Percentiles rank a stretch among this genome's conserved stretches.
Conservation (phyloP, 1,139 yeast genomes). For the Yamadazyma epiphylla region DNA sequence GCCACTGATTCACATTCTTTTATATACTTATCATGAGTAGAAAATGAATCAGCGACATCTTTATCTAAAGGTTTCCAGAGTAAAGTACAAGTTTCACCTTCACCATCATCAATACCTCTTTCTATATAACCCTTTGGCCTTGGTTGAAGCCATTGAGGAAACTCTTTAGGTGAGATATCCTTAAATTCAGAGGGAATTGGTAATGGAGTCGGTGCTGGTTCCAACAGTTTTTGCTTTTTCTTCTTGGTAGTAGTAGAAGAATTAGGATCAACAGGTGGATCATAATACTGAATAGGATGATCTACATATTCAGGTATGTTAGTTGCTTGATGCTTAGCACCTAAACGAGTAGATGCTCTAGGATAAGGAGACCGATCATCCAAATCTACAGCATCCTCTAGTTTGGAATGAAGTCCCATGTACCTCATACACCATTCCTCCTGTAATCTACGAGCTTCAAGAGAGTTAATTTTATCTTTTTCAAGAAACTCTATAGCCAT, state of each 20-base stretch:
- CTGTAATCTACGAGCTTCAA: constrained; percentile 44
- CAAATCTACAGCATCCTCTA: constrained; percentile 76
- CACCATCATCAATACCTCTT: constrained; percentile 70
- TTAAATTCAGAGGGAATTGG: constrained; percentile 47
- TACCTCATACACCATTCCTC: constrained; percentile 85
- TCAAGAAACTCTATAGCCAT: constrained; percentile 53
- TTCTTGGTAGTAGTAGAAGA: constrained; percentile 13
- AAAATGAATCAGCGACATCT: constrained; percentile 27
- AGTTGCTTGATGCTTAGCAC: constrained; percentile 70
- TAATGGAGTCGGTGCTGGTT: constrained; percentile 18
- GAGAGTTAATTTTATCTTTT: constrained; percentile 37
- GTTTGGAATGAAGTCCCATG: constrained; percentile 69
- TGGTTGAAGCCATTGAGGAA: constrained; percentile 75
- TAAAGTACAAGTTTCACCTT: constrained; percentile 52
- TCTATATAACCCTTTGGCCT: constrained; percentile 81
- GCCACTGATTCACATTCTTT: constrained; percentile 57
- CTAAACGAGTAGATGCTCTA: constrained; percentile 74
- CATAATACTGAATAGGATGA: constrained; percentile 68
- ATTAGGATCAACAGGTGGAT: constrained; percentile 16
- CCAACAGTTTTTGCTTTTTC: constrained; percentile 13
- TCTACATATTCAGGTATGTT: constrained; percentile 65
- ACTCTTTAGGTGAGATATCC: constrained; percentile 39
- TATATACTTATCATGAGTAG: constrained; percentile 51
- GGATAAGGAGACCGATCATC: constrained; percentile 80
- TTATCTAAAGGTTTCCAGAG: constrained; percentile 58